Evolutionary conservation across 2,329 filamentous ascomycete genomes (phyloP), one percentile per base, ranked within the genome.

Genomic region (Onygenales sp.): DNA sequence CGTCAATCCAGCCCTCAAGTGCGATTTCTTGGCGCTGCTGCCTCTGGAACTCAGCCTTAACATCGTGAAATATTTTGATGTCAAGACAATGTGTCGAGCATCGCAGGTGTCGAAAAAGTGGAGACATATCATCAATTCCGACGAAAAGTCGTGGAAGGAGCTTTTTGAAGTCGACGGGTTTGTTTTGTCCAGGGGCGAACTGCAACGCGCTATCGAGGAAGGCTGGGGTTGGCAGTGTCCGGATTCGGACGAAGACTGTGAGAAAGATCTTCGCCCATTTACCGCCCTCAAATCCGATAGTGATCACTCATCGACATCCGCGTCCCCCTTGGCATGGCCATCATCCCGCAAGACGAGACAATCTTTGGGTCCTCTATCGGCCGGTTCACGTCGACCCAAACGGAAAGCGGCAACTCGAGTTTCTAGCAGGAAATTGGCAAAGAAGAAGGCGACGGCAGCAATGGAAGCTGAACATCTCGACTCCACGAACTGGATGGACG

Each of bases 181-280:
- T 67, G 74, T 75, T 32, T 75, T 98, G 2, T 85, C 89, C 0
- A 77, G 84, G 0, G 88, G 88, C 14, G 93, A 98, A 69, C 77
- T 98, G 27, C 84, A 88, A 58, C 85, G 85, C 61, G 91, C 93
- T 33, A 90, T 97, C 52, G 76, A 77, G 42, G 88, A 97, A 73
- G 93, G 93, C 11, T 98, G 93, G 93, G 93, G 91, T 11, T 98
- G 93, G 90, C 93, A 98, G 67, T 88, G 92, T 65, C 88, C 91
- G 0, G 80, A 83, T 52, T 87, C 86, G 0, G 70, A 78, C 3
- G 81, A 87, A 51, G 88, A 87, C 27, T 88, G 80, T 52, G 93
- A 98, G 68, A 79, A 82, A 54, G 91, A 98, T 65, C 70, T 96
- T 48, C 88, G 87, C 67, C 70, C 77, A 66, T 57, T 75, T 71